A percentile compares a stretch with the other conserved stretches of the same genome.
These are phyloP conservation scores for Petunia axillaris DNA, from an alignment of 257 asterid species.

Conservation along the genomic window DNA sequence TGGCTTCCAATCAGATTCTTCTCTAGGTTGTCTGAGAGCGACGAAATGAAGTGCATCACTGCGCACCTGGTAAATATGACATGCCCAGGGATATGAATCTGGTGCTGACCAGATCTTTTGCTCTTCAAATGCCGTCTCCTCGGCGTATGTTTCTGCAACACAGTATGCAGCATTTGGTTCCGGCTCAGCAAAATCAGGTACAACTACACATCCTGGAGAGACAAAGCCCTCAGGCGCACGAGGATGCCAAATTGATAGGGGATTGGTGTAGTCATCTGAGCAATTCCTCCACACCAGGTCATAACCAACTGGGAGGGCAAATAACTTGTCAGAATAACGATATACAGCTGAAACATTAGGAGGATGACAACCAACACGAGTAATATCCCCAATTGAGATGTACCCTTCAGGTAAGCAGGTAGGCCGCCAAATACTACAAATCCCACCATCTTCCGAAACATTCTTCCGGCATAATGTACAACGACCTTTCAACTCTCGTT, in stretches of 20 bases:
- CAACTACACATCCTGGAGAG: constrained; percentile 82
- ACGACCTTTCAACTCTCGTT: constrained; percentile 81
- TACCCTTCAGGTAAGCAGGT: constrained; percentile 84
- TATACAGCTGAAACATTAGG: constrained; percentile 88
- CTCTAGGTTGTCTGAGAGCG: constrained; percentile 83
- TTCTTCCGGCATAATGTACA: constrained; percentile 82
- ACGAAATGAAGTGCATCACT: constrained; percentile 94
- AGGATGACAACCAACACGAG: constrained; percentile 82
- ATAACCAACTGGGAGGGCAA: constrained; percentile 73
- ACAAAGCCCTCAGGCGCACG: constrained; percentile 92
- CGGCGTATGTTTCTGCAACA: constrained; percentile 65
- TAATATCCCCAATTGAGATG: constrained; percentile 82
- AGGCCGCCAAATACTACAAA: constrained; percentile 97
- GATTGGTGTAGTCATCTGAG: constrained; percentile 66
- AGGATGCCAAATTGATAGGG: constrained; percentile 91
- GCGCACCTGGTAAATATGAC: constrained; percentile 73
- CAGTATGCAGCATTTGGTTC: constrained; percentile 67
- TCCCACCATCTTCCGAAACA: constrained; percentile 56
- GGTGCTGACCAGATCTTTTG: constrained; percentile 92
- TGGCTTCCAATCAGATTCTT: constrained; percentile 80
- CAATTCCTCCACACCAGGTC: constrained; percentile 99
- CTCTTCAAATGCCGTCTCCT: constrained; percentile 79
- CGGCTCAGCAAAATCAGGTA: constrained; percentile 69
- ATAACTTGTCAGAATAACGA: constrained; percentile 55
- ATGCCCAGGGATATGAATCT: constrained; percentile 91